Base-by-base conservation (phyloP, 2,329 filamentous ascomycete genomes). In the Berkeleyomyces basicola region DNA sequence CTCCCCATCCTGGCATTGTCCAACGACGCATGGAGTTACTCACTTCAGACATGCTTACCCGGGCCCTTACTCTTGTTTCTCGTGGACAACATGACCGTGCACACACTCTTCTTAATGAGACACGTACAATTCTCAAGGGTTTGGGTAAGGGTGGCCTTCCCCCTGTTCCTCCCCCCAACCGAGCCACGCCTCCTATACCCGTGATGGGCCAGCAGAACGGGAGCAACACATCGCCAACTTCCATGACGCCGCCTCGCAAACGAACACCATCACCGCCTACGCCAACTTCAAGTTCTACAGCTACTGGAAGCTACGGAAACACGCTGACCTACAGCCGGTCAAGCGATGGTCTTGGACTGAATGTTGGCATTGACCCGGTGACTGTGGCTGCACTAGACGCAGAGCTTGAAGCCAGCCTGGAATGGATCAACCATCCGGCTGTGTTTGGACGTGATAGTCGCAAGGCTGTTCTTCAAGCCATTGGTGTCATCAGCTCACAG, bases 341-440 rank as follows among this genome's bases (percentile, higher is more conserved):
- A 3, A 80, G 76, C 59, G 82, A 83, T 66, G 78, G 76, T 5
- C 70, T 88, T 73, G 71, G 80, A 72, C 64, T 86, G 73, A 67
- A 81, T 75, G 82, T 84, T 5, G 88, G 90, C n/a, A 92, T 99
- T 63, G 93, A 99, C 70, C 75, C 82, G 4, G 79, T 79, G 43
- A 93, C 88, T 0, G 92, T 97, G 69, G 79, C 83, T 33, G 91
- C 93, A 2, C 82, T 99, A 16, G 93, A 99, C 71, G 83, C 88
- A 0, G 93, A 99, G 72, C 81, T 99, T 42, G 90, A 96, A 71
- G 83, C 88, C 42, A 89, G 88, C 59, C 77, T 99, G 14, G 93
- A 99, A 74, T 99, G 93, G 93, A 97, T 99, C 73, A 90, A 87
- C 71, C 93, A 99, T 70, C 93, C 93, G 1, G 91, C 91, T 1